Conservation (phyloP, 139 green algal genomes). For the Micromonas pusilla region DNA sequence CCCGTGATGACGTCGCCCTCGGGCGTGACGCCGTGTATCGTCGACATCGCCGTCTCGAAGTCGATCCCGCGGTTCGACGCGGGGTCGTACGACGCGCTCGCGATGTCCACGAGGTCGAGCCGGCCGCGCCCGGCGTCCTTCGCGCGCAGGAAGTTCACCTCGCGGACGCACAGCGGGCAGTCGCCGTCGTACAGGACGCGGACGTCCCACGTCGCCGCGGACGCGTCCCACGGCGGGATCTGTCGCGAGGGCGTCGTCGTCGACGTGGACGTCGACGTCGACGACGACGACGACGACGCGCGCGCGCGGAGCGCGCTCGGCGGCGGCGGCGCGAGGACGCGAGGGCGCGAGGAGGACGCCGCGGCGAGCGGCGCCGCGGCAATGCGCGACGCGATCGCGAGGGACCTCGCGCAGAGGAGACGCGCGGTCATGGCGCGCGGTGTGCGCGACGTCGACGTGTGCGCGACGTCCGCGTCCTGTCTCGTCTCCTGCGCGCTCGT, state of each 20-base stretch:
- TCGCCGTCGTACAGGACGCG: slow-evolving; percentile 77
- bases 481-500: not conserved
- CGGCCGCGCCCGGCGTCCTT: slow-evolving; percentile 47
- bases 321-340: too few species aligned
- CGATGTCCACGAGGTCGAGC: slow-evolving; percentile 91
- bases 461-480: not conserved
- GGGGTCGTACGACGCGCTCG: slow-evolving; percentile 43
- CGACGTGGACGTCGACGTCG: too few species aligned
- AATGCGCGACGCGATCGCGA: too few species aligned
- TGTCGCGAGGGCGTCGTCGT: too few species aligned
- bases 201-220: slow-evolving; percentile 35
- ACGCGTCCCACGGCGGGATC: not conserved
- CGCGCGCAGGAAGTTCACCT: slow-evolving; percentile 80
- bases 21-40: slow-evolving; percentile 77
- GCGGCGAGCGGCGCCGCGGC: too few species aligned
- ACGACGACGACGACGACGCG: too few species aligned
- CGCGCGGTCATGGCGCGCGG: too few species aligned
- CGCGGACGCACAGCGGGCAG: slow-evolving; percentile 85
- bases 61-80: slow-evolving; percentile 64
- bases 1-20: slow-evolving; percentile 69
- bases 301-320: too few species aligned
- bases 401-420: too few species aligned
- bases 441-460: not conserved
- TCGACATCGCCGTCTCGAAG: slow-evolving; percentile 59
- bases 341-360: too few species aligned